phyloP scores from a whole-genome alignment of 495 filamentous ascomycete species.

The Jackrogersella minutella region DNA sequence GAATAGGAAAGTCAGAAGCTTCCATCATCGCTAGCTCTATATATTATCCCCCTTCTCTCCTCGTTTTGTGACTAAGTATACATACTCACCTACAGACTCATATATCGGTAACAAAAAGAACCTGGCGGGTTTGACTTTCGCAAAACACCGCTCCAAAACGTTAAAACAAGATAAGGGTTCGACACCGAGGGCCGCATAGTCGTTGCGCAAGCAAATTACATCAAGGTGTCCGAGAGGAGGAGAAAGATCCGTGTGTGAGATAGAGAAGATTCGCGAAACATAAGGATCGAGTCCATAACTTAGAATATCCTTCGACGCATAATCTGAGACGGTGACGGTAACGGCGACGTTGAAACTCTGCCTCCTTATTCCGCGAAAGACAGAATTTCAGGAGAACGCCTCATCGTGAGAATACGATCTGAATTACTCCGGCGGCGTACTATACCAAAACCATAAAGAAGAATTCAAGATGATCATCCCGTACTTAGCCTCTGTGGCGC shows the following conservation, averaged over 20 bases:
- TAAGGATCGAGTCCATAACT: slow-evolving; percentile 9
- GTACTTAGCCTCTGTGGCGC: slow-evolving; percentile 16
- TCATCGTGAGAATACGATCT: neutral
- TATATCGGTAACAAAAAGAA: neutral
- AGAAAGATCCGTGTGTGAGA: neutral
- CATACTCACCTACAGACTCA: neutral
- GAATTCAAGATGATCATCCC: slow-evolving; percentile 9
- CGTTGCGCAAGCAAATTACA: slow-evolving; percentile 14
- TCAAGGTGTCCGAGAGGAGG: slow-evolving; percentile 1
- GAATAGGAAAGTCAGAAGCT: neutral
- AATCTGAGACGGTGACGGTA: slow-evolving; percentile 1
- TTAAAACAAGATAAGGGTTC: slow-evolving; percentile 17
- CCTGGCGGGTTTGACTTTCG: slow-evolving; percentile 19
- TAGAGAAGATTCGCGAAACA: neutral
- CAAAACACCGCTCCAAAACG: neutral
- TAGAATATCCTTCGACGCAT: slow-evolving; percentile 9
- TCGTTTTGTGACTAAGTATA: neutral
- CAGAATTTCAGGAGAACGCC: neutral
- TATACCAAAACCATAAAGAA: neutral
- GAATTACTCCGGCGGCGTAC: neutral
- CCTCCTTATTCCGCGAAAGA: neutral
- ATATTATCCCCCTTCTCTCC: neutral
- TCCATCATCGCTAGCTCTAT: neutral
- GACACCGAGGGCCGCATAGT: slow-evolving; percentile 19
- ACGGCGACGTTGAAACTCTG: neutral